Base-by-base conservation (phyloP, 495 filamentous ascomycete genomes). In the Lepraria neglecta region DNA sequence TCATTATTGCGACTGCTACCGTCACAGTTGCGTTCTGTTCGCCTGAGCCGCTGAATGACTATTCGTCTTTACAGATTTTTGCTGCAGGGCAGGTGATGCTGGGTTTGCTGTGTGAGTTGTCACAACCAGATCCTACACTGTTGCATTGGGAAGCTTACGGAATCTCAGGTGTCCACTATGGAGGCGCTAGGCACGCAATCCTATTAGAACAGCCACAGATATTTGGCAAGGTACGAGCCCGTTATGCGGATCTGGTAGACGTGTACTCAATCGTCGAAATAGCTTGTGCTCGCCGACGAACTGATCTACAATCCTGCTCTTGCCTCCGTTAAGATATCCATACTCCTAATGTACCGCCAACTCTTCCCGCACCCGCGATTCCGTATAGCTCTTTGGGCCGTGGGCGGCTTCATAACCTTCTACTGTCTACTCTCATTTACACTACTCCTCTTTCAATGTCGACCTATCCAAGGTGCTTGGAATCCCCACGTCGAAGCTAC, bases 281-380 rank as follows among this genome's bases (percentile, higher is more conserved):
- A 60, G 47, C 44, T 60, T 45, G 19, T 51, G 21, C 35, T 80
- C 30, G 78, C 78, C 3, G 78, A 82, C 21, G 82, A 87, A 64
- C 74, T 85, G 35, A 67, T 86, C 27, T 87, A 87, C 67, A 85
- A 86, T 62, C 84, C 83, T 0, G 78, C 84, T 59, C 70, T 88
- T 42, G 77, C 83, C 11, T 69, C 84, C 9, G 79, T 84, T 63
- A 86, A 87, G 68, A 68, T 78, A 0, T 82, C 81, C 0, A 74
- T 82, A 46, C 69, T 83, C 27, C 21, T 78, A 45, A 82, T 84
- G 62, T 72, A 82, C 27, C 72, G 73, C 42, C 78, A 80, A 15
- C 27, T 53, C 21, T 60, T 60, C 7, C 72, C 83, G 0, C 76
- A 73, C 11, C 72, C 70, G 27, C 65, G 55, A 21, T 72, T 73